A percentile compares a stretch with the other conserved stretches of the same genome.
phyloP scores from a whole-genome alignment of 768 basidiomycete species.

The Panellus pusillus region DNA sequence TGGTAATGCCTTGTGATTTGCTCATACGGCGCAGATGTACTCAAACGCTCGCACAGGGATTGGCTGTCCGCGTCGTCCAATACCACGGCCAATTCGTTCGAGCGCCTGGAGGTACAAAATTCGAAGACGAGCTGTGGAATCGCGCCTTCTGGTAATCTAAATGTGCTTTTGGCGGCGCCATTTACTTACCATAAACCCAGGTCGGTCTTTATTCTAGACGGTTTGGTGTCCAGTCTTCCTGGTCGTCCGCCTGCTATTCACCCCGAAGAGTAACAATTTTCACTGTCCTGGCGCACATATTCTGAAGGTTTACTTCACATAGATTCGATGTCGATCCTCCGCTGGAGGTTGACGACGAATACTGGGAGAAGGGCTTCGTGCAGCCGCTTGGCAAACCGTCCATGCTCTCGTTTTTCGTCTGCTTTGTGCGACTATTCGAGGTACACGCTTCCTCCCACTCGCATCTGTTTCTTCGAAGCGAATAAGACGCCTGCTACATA shows the following conservation, averaged over 20 bases:
- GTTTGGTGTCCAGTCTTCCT: too few species aligned
- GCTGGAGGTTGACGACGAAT: slow-evolving; percentile 2
- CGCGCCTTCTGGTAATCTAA: neutral
- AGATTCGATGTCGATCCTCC: slow-evolving; percentile 4
- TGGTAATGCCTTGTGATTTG: neutral
- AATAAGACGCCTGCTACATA: neutral
- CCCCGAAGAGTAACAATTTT: too few species aligned
- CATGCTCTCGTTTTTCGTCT: neutral
- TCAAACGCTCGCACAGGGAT: neutral
- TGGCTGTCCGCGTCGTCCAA: neutral
- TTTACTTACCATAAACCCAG: too few species aligned
- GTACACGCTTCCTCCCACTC: neutral
- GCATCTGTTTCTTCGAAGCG: neutral
- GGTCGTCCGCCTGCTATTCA: too few species aligned
- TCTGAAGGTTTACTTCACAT: too few species aligned
- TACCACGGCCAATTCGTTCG: neutral
- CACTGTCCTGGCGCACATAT: too few species aligned
- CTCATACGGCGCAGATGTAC: neutral
- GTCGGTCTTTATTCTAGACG: too few species aligned
- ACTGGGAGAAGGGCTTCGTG: neutral
- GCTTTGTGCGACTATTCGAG: neutral
- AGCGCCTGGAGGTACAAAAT: neutral
- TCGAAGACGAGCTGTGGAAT: neutral
- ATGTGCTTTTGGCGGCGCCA: too few species aligned
- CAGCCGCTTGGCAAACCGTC: slow-evolving; percentile 1